These are phyloP conservation scores for Solanum appendiculatum DNA, from an alignment of 257 asterid species.

Conservation along the genomic window DNA sequence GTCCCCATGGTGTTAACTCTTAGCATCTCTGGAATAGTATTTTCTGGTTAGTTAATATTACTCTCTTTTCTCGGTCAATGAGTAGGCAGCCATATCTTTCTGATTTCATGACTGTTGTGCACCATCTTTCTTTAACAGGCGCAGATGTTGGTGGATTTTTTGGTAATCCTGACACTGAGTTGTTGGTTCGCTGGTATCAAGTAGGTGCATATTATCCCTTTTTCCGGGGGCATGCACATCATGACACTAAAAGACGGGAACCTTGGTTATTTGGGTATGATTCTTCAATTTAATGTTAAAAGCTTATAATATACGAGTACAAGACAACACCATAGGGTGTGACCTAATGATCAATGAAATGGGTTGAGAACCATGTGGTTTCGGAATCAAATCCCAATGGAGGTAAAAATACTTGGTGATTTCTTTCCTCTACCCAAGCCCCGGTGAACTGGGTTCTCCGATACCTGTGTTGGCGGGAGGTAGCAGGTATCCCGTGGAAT, in stretches of 20 bases:
- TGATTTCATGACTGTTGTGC: constrained; percentile 5
- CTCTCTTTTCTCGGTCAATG: background rate
- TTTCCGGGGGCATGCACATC: constrained; percentile 98
- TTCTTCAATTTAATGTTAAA: constrained; percentile 4
- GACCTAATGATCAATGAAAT: background rate
- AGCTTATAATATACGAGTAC: background rate
- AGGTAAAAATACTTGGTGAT: background rate
- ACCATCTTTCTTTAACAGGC: constrained; percentile 31
- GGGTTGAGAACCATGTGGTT: background rate
- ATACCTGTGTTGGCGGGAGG: background rate
- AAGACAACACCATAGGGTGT: background rate
- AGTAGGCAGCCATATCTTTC: background rate
- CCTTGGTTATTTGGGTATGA: constrained; percentile 96
- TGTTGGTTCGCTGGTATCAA: constrained; percentile 98
- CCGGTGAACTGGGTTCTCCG: background rate
- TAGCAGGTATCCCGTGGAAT: background rate
- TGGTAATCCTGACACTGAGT: constrained; percentile 86
- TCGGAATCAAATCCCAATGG: background rate
- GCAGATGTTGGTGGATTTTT: constrained; percentile 99
- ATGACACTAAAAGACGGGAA: constrained; percentile 94
- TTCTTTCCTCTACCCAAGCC: background rate
- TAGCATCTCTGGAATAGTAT: constrained; percentile 83
- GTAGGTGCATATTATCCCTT: constrained; percentile 96
- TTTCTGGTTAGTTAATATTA: constrained; percentile 53
- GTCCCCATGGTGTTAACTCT: constrained; percentile 92